Percentiles rank a stretch among this genome's conserved stretches.
Conservation (phyloP, 495 filamentous ascomycete species). For the Podospora australis region DNA sequence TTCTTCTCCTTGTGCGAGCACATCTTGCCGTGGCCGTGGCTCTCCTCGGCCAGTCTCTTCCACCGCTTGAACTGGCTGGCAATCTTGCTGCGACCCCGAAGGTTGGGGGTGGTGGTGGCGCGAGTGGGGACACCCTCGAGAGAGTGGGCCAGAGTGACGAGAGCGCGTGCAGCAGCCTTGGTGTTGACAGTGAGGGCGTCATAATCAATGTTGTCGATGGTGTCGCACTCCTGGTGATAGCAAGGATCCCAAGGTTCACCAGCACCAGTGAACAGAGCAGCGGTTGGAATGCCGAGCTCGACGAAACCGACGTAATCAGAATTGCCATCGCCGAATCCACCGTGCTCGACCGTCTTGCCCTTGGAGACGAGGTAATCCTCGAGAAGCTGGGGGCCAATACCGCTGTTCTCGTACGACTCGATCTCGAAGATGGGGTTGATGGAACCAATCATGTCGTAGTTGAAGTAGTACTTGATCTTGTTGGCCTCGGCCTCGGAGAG, state of each 20-base stretch:
- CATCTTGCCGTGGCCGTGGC: constrained; percentile 3
- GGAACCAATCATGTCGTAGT: constrained; percentile 74
- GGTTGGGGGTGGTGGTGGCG: constrained; percentile 16
- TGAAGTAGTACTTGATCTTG: constrained; percentile 62
- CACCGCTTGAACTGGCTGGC: constrained; percentile 10
- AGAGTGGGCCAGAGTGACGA: constrained; percentile 42
- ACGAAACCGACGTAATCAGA: constrained; percentile 65
- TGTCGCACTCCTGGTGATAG: constrained; percentile 57
- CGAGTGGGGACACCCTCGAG: constrained; percentile 36
- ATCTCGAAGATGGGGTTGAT: constrained; percentile 61
- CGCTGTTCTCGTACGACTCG: constrained; percentile 37
- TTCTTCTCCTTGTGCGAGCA: constrained; percentile 15
- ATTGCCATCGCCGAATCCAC: constrained; percentile 48
- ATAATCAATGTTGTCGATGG: constrained; percentile 51
- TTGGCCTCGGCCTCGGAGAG: constrained; percentile 33
- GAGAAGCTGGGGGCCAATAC: constrained; percentile 24
- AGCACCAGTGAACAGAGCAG: constrained; percentile 60
- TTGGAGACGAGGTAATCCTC: constrained; percentile 25
- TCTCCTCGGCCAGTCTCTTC: constrained; percentile 11
- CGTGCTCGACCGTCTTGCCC: constrained; percentile 23
- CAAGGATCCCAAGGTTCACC: constrained; percentile 53
- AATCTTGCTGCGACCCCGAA: constrained; percentile 12
- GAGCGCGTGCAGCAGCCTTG: constrained; percentile 51
- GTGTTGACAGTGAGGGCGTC: constrained; percentile 54
- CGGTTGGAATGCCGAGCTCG: constrained; percentile 51